phyloP scores from a whole-genome alignment of 2,329 filamentous ascomycete genomes.

The Colletotrichum lindemuthianum region DNA sequence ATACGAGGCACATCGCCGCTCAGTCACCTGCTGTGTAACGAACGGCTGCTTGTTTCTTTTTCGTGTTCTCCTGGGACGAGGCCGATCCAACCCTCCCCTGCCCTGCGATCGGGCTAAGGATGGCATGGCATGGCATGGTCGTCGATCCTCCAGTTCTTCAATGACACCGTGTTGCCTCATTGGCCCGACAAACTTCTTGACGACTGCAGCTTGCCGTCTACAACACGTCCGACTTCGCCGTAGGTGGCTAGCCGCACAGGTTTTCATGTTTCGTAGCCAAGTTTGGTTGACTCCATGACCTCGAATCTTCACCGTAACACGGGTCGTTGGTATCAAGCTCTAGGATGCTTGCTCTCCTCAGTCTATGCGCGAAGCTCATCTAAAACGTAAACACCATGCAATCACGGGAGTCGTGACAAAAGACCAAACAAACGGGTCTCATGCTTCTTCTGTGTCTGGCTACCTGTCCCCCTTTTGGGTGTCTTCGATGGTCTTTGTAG shows the following conservation, averaged over 20 bases:
- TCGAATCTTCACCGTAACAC: too few relatives aligned
- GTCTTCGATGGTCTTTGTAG: slow-evolving; percentile 6
- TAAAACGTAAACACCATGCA: slow-evolving; percentile 10
- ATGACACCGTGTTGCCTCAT: slow-evolving; percentile 15
- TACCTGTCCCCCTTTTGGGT: slow-evolving; percentile 14
- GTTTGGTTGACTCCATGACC: not conserved
- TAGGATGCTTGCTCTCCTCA: not conserved
- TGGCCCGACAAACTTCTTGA: slow-evolving; percentile 14
- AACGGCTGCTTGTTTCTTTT: slow-evolving; percentile 15
- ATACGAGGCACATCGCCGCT: slow-evolving; percentile 18
- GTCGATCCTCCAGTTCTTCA: slow-evolving; percentile 24
- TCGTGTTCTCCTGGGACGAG: too few relatives aligned
- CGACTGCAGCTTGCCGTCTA: not conserved
- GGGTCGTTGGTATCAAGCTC: too few relatives aligned
- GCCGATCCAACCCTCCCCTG: not conserved
- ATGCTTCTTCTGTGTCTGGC: slow-evolving; percentile 18
- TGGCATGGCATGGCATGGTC: not conserved
- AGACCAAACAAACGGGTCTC: slow-evolving; percentile 23
- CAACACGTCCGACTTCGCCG: not conserved
- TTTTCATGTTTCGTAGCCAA: not conserved
- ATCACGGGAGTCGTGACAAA: slow-evolving; percentile 9
- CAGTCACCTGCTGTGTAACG: slow-evolving; percentile 34
- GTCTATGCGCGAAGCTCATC: slow-evolving; percentile 23
- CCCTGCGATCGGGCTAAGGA: slow-evolving; percentile 9
- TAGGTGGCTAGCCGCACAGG: not conserved